phyloP scores from a whole-genome alignment of 371 early-diverging fungal genomes.

The Apophysomyces variabilis region DNA sequence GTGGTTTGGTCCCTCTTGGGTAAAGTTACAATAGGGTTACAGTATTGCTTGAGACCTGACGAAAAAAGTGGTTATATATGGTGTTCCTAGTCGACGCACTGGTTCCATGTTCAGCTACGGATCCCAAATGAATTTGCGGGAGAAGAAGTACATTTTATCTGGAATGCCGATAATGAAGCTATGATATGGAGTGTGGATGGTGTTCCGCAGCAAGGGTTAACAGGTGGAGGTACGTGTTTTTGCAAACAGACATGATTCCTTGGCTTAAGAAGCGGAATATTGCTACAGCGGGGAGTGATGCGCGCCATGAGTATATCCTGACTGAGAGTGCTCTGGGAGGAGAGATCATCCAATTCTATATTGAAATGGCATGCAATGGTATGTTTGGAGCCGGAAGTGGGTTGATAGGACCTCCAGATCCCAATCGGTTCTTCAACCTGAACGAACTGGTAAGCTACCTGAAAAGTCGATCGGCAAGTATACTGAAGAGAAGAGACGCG shows the following conservation, averaged over 20 bases:
- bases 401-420: conserved; percentile 69
- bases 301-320: conserved; percentile 76
- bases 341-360: conserved; percentile 73
- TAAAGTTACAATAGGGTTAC: conserved; percentile 31
- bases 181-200: conserved; percentile 89
- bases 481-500: neutral
- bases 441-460: conserved; percentile 36
- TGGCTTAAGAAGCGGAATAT: neutral
- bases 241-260: neutral
- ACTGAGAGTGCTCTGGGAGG: conserved; percentile 65
- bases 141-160: conserved; percentile 76
- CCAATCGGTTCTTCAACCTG: conserved; percentile 56
- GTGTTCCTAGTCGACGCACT: conserved; percentile 77
- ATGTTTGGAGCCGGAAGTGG: conserved; percentile 79
- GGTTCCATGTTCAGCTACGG: conserved; percentile 77
- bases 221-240: conserved; percentile 68
- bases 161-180: conserved; percentile 87
- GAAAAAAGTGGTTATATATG: neutral
- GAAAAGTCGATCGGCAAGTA: neutral
- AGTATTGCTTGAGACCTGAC: neutral
- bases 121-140: conserved; percentile 80
- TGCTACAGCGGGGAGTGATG: conserved; percentile 53
- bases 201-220: conserved; percentile 83
- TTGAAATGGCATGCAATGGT: conserved; percentile 92
- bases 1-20: conserved; percentile 88